These are phyloP conservation scores for Racocetra persica DNA, from an alignment of 371 early-diverging fungal genomes.

Conservation along the genomic window DNA sequence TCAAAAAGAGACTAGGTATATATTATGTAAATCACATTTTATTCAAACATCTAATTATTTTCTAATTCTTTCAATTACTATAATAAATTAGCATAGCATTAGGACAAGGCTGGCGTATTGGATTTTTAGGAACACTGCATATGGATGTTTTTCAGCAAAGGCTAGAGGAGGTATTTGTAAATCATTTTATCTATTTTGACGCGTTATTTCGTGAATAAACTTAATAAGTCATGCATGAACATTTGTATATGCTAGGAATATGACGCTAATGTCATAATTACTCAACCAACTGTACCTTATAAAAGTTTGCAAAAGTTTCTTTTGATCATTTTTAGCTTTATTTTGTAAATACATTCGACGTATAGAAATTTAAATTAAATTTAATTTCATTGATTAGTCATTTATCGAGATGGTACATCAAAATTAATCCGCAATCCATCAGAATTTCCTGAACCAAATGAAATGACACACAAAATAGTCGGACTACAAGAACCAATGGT, in stretches of 20 bases:
- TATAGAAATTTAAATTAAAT: neutral
- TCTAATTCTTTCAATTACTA: neutral
- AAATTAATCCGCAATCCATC: conserved; percentile 85
- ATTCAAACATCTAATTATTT: neutral
- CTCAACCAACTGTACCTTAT: conserved; percentile 94
- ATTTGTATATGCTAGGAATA: conserved; percentile 72
- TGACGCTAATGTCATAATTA: conserved; percentile 89
- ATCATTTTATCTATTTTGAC: neutral
- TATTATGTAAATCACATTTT: no score
- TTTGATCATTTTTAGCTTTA: neutral
- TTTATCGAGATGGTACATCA: conserved; percentile 62
- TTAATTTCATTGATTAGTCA: conserved; percentile 51
- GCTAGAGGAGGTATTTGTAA: conserved; percentile 76
- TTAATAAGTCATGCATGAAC: neutral
- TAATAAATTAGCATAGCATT: conserved; percentile 67
- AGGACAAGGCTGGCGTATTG: conserved; percentile 97
- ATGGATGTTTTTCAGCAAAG: conserved; percentile 98
- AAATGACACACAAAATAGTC: conserved; percentile 67
- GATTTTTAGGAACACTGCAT: conserved; percentile 95
- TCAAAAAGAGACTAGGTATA: conserved; percentile 81
- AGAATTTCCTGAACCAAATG: conserved; percentile 88
- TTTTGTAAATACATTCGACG: neutral
- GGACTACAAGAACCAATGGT: conserved; percentile 93
- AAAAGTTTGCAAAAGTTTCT: conserved; percentile 52
- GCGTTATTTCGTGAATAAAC: no score